Evolutionary conservation across 768 basidiomycete genomes (phyloP), one percentile per base, ranked within the genome.

Genomic region (Hygrophorus russula): DNA sequence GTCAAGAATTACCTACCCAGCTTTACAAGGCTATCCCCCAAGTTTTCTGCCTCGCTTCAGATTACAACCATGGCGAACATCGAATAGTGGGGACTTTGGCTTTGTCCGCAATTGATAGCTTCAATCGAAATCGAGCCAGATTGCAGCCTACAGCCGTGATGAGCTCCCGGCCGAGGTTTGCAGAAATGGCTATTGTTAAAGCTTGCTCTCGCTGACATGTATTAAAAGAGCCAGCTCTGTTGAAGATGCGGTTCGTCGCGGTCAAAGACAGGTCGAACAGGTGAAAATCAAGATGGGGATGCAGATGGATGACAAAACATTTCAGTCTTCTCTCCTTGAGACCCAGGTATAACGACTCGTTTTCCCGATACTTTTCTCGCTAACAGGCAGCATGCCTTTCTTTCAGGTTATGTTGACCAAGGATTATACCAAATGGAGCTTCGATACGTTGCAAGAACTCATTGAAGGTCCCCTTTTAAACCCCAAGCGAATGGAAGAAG

Each of bases 251-350:
- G 73, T 93, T 27, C 76, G 86, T 24, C 74, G 91, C 36, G 87
- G 87, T 10, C 93, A 96, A 60, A 71, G 87, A 47, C 89, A 91
- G 52, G 82, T 93, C 2, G 90, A 96, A 53, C 86, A 91, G 53
- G 81, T 77, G 18, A 92, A 88, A 60, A 69, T 96, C 42, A 89
- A 91, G 57, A 73, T 85, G 56, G 85, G 82, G 47, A 79, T 96
- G 74, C 86, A 90, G 62, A 88, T 98, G 78, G 96, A 99, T 57
- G 96, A 98, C 59, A 82, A 73, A 58, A 76, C 83, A 3, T 99
- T 98, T 62, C 89, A 93, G 55, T 68, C 80, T 3, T 74, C 71
- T 32, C 66, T 99, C 39, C 69, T 92, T 15, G 91, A 96, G 53
- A 89, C 90, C 2, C 87, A 91, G 62, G 90, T 30, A 13, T 24